These are phyloP conservation scores for Termitomyces bulborhizus DNA, from an alignment of 768 basidiomycete species.

Conservation along the genomic window DNA sequence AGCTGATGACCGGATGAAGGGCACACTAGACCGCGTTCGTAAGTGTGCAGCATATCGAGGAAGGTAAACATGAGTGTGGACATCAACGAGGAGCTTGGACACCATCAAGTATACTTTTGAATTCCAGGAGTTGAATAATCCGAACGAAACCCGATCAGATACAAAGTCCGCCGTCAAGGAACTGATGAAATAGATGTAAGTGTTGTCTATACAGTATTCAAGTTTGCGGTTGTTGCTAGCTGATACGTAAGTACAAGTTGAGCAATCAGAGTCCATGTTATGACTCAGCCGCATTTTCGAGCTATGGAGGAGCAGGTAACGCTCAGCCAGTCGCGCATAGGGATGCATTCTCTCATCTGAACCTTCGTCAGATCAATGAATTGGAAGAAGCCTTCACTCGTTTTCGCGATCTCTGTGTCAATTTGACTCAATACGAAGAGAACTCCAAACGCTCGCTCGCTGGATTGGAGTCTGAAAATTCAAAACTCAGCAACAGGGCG, in stretches of 20 bases:
- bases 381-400: conserved; percentile 5
- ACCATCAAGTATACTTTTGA: conserved; percentile 12
- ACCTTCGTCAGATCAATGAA: conserved; percentile 8
- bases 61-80: conserved; percentile 85
- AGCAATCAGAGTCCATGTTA: not conserved
- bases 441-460: conserved; percentile 21
- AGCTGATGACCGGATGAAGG: conserved; percentile 52
- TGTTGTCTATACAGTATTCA: too few species aligned
- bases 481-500: conserved; percentile 17
- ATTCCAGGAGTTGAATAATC: not conserved
- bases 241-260: not conserved
- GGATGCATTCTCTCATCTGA: conserved; percentile 1
- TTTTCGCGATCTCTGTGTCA: conserved; percentile 13
- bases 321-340: not conserved
- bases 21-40: conserved; percentile 55
- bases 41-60: conserved; percentile 72
- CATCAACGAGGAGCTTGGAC: conserved; percentile 54
- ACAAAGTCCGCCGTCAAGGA: conserved; percentile 7
- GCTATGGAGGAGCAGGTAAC: conserved; percentile 23
- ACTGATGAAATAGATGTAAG: not conserved
- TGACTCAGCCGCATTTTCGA: conserved; percentile 11
- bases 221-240: not conserved
- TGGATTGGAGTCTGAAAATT: conserved; percentile 30
- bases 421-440: conserved; percentile 8
- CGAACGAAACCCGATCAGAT: conserved; percentile 12